Evolutionary conservation across 257 asterid species (phyloP), one percentile per base, ranked within the genome.

Genomic region (Solanum medicagineum): DNA sequence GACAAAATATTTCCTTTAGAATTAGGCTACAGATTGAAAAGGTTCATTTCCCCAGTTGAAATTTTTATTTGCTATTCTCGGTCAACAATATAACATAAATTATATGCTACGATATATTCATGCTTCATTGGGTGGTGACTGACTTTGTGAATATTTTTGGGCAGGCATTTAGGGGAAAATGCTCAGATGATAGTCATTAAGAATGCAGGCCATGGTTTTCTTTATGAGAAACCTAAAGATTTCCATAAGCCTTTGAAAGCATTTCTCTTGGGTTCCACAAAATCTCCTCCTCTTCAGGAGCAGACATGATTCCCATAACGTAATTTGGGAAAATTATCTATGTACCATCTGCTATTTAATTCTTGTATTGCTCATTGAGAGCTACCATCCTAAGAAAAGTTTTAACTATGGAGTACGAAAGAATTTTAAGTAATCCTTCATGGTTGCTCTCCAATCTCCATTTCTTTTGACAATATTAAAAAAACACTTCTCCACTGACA

Each of bases 1-100:
- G 97, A 94, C 87, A 87, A 87, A 47, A 87, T 94, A 59, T 94
- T 94, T 83, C 97, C 96, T 4, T 17, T 94, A 10, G 93, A 94
- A 86, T 87, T 94, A 60, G 97, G 92, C 85, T 74, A 91, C 88
- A 90, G 97, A 87, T 86, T 94, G 59, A 89, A 90, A 85, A 91
- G 95, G 95, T 93, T 15, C 26, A 29, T 83, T 44, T 57, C 85
- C 29, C 47, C 77, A 44, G n/a, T 63, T 45, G 13, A 2, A 16
- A 79, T 26, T 26, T 53, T 40, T 8, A 71, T 73, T 0, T 11
- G 0, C 1, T 24, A 19, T 65, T 26, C 10, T 62, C 16, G 0
- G n/a, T n/a, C n/a, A n/a, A n/a, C n/a, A n/a, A n/a, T n/a, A n/a
- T n/a, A n/a, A 15, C 47, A 32, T 15, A 29, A 54, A 15, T 16